A percentile compares a stretch with the other conserved stretches of the same genome.
Conservation (phyloP, 179 eudicot species). For the Actinidia chinensis region DNA sequence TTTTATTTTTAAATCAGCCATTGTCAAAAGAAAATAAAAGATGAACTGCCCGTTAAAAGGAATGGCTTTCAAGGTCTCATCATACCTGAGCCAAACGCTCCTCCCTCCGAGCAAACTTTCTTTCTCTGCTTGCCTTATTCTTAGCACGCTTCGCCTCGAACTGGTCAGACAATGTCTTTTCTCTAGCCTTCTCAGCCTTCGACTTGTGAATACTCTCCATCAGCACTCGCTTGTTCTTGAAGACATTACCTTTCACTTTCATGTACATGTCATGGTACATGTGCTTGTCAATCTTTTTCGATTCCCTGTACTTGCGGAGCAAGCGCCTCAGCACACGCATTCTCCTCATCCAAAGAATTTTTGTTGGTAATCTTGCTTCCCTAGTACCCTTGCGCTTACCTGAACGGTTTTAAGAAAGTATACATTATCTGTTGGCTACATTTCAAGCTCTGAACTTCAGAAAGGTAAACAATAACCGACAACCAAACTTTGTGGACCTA, state of each 20-base stretch:
- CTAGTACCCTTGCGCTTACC: conserved; percentile 98
- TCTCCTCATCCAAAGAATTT: conserved; percentile 95
- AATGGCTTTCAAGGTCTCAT: background rate
- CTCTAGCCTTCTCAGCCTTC: conserved; percentile 98
- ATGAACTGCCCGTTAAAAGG: background rate
- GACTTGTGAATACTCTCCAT: conserved; percentile 98
- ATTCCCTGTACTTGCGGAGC: conserved; percentile 85
- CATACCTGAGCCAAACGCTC: conserved; percentile 82
- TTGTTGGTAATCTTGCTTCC: conserved; percentile 98
- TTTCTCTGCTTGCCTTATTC: conserved; percentile 94
- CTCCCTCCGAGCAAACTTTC: conserved; percentile 82
- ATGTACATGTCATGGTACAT: conserved; percentile 99
- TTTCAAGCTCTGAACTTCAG: too few species aligned
- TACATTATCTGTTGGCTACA: too few species aligned
- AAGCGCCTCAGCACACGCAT: conserved; percentile 90
- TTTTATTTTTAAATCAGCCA: background rate
- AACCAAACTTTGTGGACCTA: too few species aligned
- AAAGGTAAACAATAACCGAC: too few species aligned
- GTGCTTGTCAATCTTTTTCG: conserved; percentile 97
- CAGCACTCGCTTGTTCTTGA: conserved; percentile 89
- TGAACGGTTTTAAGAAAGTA: conserved; percentile 18
- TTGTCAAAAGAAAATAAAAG: too few species aligned
- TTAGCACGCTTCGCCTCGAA: conserved; percentile 97
- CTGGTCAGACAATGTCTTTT: conserved; percentile 89
- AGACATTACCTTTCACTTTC: conserved; percentile 98